These are phyloP conservation scores for Falciphora oryzae DNA, from an alignment of 2,329 filamentous ascomycete genomes.

Conservation along the genomic window DNA sequence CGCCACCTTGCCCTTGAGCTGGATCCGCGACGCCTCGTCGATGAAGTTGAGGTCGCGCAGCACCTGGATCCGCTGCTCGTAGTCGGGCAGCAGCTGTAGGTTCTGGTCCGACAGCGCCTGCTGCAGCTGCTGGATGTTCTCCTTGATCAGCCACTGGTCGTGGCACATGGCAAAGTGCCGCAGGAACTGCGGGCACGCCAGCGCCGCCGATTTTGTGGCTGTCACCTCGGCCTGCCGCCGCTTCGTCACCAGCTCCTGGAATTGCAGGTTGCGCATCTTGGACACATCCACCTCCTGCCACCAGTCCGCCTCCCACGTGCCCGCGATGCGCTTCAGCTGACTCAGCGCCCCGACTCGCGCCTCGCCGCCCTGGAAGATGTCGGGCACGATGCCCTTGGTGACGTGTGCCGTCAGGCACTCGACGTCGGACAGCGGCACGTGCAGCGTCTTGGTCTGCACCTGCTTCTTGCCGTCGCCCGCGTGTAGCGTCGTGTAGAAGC, in stretches of 20 bases:
- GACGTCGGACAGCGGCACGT: slow-evolving; percentile 70
- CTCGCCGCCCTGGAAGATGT: slow-evolving; percentile 51
- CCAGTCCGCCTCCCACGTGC: slow-evolving; percentile 64
- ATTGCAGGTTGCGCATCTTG: slow-evolving; percentile 73
- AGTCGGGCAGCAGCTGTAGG: slow-evolving; percentile 89
- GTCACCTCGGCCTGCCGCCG: slow-evolving; percentile 52
- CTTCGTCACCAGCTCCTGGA: slow-evolving; percentile 74
- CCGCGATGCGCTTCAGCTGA: slow-evolving; percentile 62
- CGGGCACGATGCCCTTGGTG: slow-evolving; percentile 52
- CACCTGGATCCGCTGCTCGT: slow-evolving; percentile 89
- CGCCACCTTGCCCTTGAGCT: slow-evolving; percentile 95
- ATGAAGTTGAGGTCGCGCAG: slow-evolving; percentile 90
- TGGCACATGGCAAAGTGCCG: slow-evolving; percentile 97
- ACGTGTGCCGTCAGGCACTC: slow-evolving; percentile 76
- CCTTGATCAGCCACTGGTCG: slow-evolving; percentile 92
- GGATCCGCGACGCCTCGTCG: slow-evolving; percentile 78
- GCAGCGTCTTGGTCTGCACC: slow-evolving; percentile 60
- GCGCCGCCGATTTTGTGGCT: slow-evolving; percentile 54
- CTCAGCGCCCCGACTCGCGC: slow-evolving; percentile 52
- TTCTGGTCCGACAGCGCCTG: slow-evolving; percentile 94
- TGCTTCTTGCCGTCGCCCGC: slow-evolving; percentile 48
- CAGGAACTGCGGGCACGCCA: slow-evolving; percentile 70
- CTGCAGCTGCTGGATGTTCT: slow-evolving; percentile 83
- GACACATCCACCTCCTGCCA: slow-evolving; percentile 84
- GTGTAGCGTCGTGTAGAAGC: slow-evolving; percentile 62